Evolutionary conservation across 768 basidiomycete genomes (phyloP), one percentile per base, ranked within the genome.

Genomic region (Leccinum ochraceum): DNA sequence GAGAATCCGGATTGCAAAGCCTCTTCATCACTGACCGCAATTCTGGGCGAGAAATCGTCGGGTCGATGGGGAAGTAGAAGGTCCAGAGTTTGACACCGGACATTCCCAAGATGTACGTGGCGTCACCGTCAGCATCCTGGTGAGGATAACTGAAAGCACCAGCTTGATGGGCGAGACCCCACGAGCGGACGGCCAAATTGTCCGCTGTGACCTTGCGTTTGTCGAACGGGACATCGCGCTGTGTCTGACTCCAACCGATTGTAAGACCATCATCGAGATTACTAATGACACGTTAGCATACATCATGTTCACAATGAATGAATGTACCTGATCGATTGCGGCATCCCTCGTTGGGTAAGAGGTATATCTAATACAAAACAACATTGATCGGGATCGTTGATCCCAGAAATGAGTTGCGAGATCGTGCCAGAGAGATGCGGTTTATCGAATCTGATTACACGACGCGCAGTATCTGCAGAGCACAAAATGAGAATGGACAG

Each of bases 1-100:
- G 6, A 5, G 9, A 9, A 11, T 39, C 22, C 13, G 14, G 36
- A 6, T 50, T 17, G 3, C 48, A 50, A 17, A 37, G 22, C 16
- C 26, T 20, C 3, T 6, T 4, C 8, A 22, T n/a, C 9, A 20
- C 20, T 4, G 17, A 10, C 8, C 4, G 10, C 9, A 46, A 22
- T 20, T 22, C n/a, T 9, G 37, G 1, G 6, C 16, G 53, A 16
- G 22, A 26, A 6, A 50, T n/a, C 16, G 37, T 26, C 14, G 32
- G 30, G 8, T 57, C 32, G 5, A 1, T 2, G 11, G 8, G 0
- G 20, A 53, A 53, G 13, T 52, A 52, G 6, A 58, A 17, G 0
- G 37, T 53, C 65, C 65, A 66, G 13, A 62, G 7, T 50, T 66
- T 66, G 8, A 59, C 28, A 1, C 57, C 65, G 0, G 37, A 49